phyloP scores from a whole-genome alignment of 768 basidiomycete genomes.

The Boletus barrowsii region DNA sequence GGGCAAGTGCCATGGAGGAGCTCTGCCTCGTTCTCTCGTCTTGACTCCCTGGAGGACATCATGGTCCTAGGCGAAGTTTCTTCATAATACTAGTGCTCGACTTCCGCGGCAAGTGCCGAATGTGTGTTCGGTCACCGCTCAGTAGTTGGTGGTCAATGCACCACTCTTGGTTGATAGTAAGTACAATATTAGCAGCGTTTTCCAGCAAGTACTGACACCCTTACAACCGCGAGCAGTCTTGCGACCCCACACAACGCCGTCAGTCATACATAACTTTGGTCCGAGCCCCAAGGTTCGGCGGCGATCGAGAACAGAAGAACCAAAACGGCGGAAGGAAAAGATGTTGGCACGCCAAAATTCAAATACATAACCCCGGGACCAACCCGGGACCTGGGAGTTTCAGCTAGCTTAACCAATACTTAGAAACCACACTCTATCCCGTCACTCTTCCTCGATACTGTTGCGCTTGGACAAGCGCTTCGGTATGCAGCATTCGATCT shows the following conservation, averaged over 20 bases:
- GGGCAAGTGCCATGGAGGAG: not conserved
- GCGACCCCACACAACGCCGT: not conserved
- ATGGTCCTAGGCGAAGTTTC: not conserved
- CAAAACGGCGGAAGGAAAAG: not conserved
- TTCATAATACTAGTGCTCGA: not conserved
- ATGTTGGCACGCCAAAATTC: not conserved
- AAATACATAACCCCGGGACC: not conserved
- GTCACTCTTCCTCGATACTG: too few species aligned
- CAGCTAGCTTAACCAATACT: not conserved
- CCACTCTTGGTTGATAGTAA: not conserved
- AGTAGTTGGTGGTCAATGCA: not conserved
- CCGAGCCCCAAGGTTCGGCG: not conserved
- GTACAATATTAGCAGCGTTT: too few species aligned
- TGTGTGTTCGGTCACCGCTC: not conserved
- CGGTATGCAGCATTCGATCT: not conserved
- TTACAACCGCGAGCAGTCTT: not conserved
- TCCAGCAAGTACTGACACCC: too few species aligned
- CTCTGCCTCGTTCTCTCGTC: not conserved
- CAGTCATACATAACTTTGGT: not conserved
- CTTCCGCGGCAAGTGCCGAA: not conserved
- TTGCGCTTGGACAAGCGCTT: not conserved
- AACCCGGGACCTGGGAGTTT: not conserved
- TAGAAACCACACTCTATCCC: not conserved
- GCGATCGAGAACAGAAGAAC: not conserved
- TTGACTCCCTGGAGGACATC: not conserved